Evolutionary conservation across 768 basidiomycete genomes (phyloP).

Genomic region (Antrodiella citrinella): DNA sequence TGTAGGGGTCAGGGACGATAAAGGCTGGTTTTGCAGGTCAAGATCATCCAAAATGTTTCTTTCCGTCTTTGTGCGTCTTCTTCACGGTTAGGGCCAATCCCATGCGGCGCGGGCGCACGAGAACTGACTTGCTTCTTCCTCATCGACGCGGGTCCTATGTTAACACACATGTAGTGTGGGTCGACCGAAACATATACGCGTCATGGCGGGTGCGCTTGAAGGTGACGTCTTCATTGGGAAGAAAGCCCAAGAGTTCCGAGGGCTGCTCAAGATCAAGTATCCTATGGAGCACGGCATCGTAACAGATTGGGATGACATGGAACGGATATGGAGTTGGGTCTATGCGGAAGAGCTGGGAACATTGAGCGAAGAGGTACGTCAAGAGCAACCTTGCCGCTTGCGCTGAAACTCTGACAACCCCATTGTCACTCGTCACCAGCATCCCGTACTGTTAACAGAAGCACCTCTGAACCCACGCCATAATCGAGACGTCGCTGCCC

Average conservation of each 20-base stretch:
- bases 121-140: conserved; percentile 7
- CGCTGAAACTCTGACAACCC: neutral
- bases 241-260: conserved; percentile 91
- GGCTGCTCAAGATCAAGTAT: conserved; percentile 95
- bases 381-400: no score
- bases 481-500: conserved; percentile 94
- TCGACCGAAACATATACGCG: conserved; percentile 92
- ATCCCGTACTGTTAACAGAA: conserved; percentile 95
- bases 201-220: conserved; percentile 96
- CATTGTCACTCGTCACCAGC: conserved; percentile 42
- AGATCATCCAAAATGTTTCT: conserved; percentile 99
- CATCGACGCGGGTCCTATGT: conserved; percentile 1
- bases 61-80: conserved; percentile 88
- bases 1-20: conserved; percentile 95
- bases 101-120: conserved; percentile 7
- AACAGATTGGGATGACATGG: conserved; percentile 99
- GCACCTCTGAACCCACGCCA: conserved; percentile 94
- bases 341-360: conserved; percentile 95
- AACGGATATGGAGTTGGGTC: conserved; percentile 97
- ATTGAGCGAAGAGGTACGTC: conserved; percentile 86
- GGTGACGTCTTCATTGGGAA: conserved; percentile 95
- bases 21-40: conserved; percentile 99
- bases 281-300: conserved; percentile 99
- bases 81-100: conserved; percentile 25
- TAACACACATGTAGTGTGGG: conserved; percentile 57